Base-by-base conservation (phyloP, 2,329 filamentous ascomycete species). In the Xylariaceae sp. region DNA sequence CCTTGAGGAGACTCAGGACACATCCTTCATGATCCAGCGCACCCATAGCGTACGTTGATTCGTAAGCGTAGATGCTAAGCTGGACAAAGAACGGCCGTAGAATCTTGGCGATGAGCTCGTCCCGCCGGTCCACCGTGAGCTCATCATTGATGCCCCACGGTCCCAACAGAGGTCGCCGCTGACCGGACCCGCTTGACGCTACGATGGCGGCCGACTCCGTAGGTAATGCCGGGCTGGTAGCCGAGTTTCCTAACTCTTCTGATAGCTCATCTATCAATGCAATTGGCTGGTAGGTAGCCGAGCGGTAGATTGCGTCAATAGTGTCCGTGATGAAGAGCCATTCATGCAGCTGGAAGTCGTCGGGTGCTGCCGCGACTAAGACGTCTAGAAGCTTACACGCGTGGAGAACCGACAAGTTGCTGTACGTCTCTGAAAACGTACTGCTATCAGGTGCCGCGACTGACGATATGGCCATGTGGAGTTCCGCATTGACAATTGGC, bases 311-410 rank as follows among this genome's bases (percentile, higher is more conserved):
- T 1, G 94, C 92, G 69, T 99, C 94, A 64, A 97, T 92, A 11
- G 93, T 97, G 74, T 99, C 94, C 1, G 92, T 96, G 57, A 99
- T 87, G 73, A 96, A 99, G 3, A 97, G 84, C 94, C 94, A 99
- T 77, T 97, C 91, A 69, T 96, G 88, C n/a, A 97, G 83, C 74
- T 97, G 94, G 75, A 97, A 99, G 72, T 99, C 94, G 67, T 99
- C 94, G 0, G 92, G 93, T 3, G 89, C 88, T 6, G 92, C 80
- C 49, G 91, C 87, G 11, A 97, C 82, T n/a, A 99, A 80, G 17
- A 92, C 79, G 70, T 99, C 94, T 2, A 99, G 82, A 2, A 99
- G 81, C 72, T 97, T 99, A 76, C 92, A 97, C 0, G 92, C 92
- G 73, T 99, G 93, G 2, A 99, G 77, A 13, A 97, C 78, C 2